phyloP scores from a whole-genome alignment of 177 flowering plant genomes.

The Vitis hybrid region DNA sequence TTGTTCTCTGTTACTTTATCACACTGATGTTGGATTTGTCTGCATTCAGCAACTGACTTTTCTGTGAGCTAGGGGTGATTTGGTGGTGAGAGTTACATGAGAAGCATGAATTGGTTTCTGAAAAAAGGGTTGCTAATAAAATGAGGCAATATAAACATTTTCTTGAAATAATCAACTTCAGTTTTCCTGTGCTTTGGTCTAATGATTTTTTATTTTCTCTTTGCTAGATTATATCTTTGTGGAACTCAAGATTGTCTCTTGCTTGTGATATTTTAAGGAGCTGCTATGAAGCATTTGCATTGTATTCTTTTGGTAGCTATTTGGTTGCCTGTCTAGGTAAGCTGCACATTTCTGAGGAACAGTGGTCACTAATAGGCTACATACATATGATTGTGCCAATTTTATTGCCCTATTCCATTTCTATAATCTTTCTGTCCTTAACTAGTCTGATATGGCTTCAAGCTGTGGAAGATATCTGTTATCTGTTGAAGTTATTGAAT shows the following conservation, averaged over 20 bases:
- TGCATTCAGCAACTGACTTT: no score
- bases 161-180: no score
- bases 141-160: not conserved
- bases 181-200: not conserved
- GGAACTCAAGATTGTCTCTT: slow-evolving; percentile 56
- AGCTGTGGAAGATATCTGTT: no score
- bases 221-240: slow-evolving; percentile 69
- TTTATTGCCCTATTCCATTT: not conserved
- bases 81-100: no score
- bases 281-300: slow-evolving; percentile 91
- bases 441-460: no score
- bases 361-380: not conserved
- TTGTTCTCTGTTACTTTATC: no score
- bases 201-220: slow-evolving; percentile 1
- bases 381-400: not conserved
- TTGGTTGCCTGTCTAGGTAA: slow-evolving; percentile 89
- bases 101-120: no score
- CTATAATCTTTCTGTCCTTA: no score
- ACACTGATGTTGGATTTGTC: no score
- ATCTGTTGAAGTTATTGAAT: not conserved
- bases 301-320: slow-evolving; percentile 84
- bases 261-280: slow-evolving; percentile 76
- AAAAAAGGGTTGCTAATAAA: not conserved
- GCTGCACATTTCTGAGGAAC: slow-evolving; percentile 6
- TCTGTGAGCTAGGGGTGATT: no score